Evolutionary conservation across 2,329 filamentous ascomycete genomes (phyloP).

Genomic region (Hirsutella thompsonii): DNA sequence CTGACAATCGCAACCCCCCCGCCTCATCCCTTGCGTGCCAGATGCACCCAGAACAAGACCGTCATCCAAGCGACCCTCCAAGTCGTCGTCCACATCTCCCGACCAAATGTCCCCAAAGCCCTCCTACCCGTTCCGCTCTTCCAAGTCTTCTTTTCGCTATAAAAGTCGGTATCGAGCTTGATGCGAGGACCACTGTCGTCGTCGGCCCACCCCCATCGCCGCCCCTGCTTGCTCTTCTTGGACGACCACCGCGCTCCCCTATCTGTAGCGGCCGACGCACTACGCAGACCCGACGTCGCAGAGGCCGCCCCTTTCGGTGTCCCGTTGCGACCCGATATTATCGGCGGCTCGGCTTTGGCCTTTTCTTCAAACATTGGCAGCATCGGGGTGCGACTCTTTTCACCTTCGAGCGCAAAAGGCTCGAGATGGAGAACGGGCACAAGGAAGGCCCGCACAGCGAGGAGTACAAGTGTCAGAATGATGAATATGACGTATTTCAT

Average conservation of each 20-base stretch:
- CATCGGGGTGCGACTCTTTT: slow-evolving; percentile 10
- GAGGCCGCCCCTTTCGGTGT: slow-evolving; percentile 1
- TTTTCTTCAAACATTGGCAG: slow-evolving; percentile 39
- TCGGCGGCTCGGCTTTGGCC: slow-evolving; percentile 34
- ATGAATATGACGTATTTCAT: slow-evolving; percentile 61
- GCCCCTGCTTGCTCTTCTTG: slow-evolving; percentile 13
- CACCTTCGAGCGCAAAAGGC: slow-evolving; percentile 38
- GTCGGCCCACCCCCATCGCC: slow-evolving; percentile 30
- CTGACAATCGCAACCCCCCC: no score
- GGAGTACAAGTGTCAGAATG: slow-evolving; percentile 33
- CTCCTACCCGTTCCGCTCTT: slow-evolving; percentile 13
- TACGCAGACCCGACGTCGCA: slow-evolving; percentile 8
- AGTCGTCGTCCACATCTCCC: slow-evolving; percentile 49
- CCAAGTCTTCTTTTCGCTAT: slow-evolving; percentile 26
- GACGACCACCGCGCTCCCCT: slow-evolving; percentile 11
- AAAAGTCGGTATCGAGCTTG: slow-evolving; percentile 36
- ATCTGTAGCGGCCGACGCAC: slow-evolving; percentile 10
- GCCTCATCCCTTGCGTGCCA: slow-evolving; percentile 47
- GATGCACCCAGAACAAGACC: slow-evolving; percentile 50
- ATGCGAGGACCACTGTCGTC: slow-evolving; percentile 33
- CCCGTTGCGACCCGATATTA: neutral
- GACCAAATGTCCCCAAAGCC: slow-evolving; percentile 32
- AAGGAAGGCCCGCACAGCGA: slow-evolving; percentile 42
- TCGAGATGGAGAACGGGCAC: slow-evolving; percentile 40
- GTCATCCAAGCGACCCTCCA: slow-evolving; percentile 53